A percentile compares a stretch with the other conserved stretches of the same genome.
These are phyloP conservation scores for Camellia japonica DNA, from an alignment of 148 eudicot species.

Conservation along the genomic window DNA sequence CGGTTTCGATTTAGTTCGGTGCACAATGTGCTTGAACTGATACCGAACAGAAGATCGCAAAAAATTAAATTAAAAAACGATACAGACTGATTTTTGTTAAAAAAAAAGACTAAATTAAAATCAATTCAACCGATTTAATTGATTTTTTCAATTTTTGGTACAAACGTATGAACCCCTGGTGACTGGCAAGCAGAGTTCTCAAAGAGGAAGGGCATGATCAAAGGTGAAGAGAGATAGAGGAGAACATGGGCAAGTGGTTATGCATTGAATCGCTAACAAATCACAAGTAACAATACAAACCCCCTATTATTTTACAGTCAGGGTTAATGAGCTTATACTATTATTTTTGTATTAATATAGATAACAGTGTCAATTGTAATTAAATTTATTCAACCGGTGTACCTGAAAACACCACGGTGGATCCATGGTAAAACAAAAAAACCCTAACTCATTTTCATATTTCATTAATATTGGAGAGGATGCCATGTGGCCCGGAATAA, in stretches of 20 bases:
- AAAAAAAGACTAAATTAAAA: no score
- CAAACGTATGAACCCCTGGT: neutral
- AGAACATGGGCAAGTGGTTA: constrained; percentile 3
- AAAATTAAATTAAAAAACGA: no score
- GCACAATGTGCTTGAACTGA: no score
- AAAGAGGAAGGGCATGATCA: no score
- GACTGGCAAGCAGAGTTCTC: neutral
- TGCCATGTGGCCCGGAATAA: neutral
- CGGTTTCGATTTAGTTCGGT: no score
- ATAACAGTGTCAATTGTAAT: neutral
- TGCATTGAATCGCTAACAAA: constrained; percentile 19
- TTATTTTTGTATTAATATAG: no score
- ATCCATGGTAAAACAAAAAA: neutral
- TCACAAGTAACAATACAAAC: neutral
- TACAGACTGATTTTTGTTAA: no score
- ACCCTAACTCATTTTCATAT: neutral
- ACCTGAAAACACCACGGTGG: neutral
- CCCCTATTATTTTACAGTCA: neutral
- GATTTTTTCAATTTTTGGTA: no score
- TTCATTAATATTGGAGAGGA: neutral
- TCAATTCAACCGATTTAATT: no score
- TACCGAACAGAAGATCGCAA: no score
- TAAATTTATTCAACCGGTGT: neutral
- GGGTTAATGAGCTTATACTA: neutral
- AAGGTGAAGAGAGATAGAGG: no score